Base-by-base conservation (phyloP, 768 basidiomycete genomes). In the Mycena maculata region DNA sequence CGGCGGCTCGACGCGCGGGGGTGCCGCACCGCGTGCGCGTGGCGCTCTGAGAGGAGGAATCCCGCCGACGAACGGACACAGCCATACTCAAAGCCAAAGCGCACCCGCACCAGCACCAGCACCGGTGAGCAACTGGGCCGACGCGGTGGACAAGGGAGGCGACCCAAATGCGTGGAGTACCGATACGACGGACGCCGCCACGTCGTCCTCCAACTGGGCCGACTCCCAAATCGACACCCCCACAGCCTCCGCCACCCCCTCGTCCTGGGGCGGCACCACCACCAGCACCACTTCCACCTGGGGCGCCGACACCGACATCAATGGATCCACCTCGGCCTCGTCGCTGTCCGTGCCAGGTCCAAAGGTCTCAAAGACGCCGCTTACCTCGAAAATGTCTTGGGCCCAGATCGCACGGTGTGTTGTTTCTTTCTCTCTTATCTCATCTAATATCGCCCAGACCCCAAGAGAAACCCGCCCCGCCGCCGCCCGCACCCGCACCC, bases 311-410 rank as follows among this genome's bases (percentile, higher is more conserved):
- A 65, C 73, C 18, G 78, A 80, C 58, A 77, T 77, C 49, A 83
- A 84, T 70, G 81, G 79, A n/a, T 78, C 79, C n/a, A 64, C 73
- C 23, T n/a, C 77, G n/a, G n/a, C n/a, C n/a, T n/a, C n/a, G n/a
- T n/a, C n/a, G n/a, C n/a, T n/a, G n/a, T 67, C 75, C 23, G 74
- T 74, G 36, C 47, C 70, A 36, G 69, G 61, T 15, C 73, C 79
- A 69, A 84, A 79, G 69, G 77, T 72, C 62, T 70, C 78, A 41
- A 74, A 89, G 79, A 82, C 86, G 13, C 91, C 92, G 45, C 88
- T 90, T 30, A 91, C 87, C 15, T 88, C 91, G 10, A 93, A 93
- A 81, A 78, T 92, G 65, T 94, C 93, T 38, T 95, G 93, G 93
- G 93, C 93, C 10, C 91, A 95, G 73, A 84, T 95, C 75, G 93